Conservation (phyloP, 164 flowering plant genomes). For the Cinnamomum micranthum region DNA sequence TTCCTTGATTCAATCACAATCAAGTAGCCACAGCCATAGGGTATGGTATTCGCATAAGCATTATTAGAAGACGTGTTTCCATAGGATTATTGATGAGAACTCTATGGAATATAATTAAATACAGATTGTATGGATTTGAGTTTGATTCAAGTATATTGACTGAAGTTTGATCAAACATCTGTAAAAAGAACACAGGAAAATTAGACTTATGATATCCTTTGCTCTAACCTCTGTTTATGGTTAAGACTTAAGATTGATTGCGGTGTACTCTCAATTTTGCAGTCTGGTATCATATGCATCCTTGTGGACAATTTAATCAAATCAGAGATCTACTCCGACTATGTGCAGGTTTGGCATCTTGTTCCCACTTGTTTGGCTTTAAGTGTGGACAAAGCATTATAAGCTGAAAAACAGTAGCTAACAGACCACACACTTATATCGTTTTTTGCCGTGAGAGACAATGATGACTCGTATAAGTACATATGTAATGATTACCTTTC, state of each 20-base stretch:
- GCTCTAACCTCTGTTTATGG: neutral
- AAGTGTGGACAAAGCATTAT: neutral
- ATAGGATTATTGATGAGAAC: neutral
- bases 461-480: too few relatives aligned
- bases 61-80: too few relatives aligned
- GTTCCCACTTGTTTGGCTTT: neutral
- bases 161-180: neutral
- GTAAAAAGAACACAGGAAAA: neutral
- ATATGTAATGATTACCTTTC: too few relatives aligned
- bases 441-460: neutral
- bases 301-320: slow-evolving; percentile 62
- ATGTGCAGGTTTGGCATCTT: slow-evolving; percentile 55
- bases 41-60: neutral
- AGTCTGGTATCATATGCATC: slow-evolving; percentile 67
- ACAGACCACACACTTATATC: neutral
- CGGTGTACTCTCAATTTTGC: slow-evolving; percentile 25
- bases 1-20: neutral
- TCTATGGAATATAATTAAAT: neutral
- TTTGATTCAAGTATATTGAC: neutral
- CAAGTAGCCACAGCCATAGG: neutral
- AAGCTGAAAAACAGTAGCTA: neutral
- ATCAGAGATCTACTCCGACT: slow-evolving; percentile 62
- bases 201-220: neutral
- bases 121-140: neutral
- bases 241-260: slow-evolving; percentile 3